Base-by-base conservation (phyloP, 2,329 filamentous ascomycete genomes). In the Stachybotrys chlorohalonatus region DNA sequence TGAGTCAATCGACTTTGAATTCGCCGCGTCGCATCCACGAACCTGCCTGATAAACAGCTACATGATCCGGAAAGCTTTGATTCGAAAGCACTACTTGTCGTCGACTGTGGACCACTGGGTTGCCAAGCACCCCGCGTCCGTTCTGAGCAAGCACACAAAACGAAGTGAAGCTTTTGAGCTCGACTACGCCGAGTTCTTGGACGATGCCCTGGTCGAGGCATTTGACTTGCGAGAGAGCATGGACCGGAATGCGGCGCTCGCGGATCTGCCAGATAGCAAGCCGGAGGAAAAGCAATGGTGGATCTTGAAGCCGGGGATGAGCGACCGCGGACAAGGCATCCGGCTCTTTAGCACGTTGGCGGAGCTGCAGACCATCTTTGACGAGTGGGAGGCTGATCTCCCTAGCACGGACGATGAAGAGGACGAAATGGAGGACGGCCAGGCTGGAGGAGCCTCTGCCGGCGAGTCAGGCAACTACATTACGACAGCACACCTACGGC, bases 221-320 rank as follows among this genome's bases (percentile, higher is more conserved):
- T 97, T 87, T 68, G 94, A 97, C 64, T 72, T 99, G 52, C 80
- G 86, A 17, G 89, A 90, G 55, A 92, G 88, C 61, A 79, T 95
- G 69, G 81, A 82, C 36, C 77, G 77, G 49, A 96, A 96, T 62
- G 71, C 69, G 13, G 59, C 59, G 11, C 57, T 55, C 1, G 51
- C 54, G 5, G 61, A 63, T 2, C 57, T 55, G 2, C 52, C 54
- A 4, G 61, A 63, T 1, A 61, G 55, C 0, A 58, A 70, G 32
- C 47, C 55, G 1, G 54, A 32, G 39, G 73, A 80, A 47, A 79
- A 80, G 56, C 84, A 95, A 67, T 99, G 93, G 93, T 99, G 94
- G 94, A 97, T 99, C 60, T 71, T 99, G 56, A 99, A 99, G 72
- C 93, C 94, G 0, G 88, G 93, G 8, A 97, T 99, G 94, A 96